Conservation (phyloP, 345 rosid species). For the Cardiospermum halicacabum region DNA sequence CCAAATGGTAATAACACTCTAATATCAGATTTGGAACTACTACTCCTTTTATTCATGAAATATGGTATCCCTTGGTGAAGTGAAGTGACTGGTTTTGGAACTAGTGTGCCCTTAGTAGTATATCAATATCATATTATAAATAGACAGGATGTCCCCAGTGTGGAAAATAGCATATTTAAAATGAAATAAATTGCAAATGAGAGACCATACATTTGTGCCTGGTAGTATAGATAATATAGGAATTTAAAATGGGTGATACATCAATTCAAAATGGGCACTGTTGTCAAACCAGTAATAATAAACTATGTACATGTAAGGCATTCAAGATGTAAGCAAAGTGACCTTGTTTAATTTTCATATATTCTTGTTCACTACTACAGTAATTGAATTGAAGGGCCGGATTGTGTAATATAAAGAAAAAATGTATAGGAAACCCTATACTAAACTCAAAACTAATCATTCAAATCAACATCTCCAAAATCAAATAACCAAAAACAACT, state of each 20-base stretch:
- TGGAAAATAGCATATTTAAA: not conserved
- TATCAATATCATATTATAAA: not conserved
- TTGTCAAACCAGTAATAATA: not conserved
- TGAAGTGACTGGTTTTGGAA: constrained; percentile 3
- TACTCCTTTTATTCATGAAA: not conserved
- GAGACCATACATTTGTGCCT: constrained; percentile 4
- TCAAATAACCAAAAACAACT: too few species aligned
- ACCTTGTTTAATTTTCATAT: not conserved
- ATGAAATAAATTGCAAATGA: constrained; percentile 6
- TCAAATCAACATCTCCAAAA: too few species aligned
- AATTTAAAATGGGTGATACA: not conserved
- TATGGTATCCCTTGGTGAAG: not conserved
- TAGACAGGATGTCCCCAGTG: constrained; percentile 3
- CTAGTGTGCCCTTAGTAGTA: not conserved
- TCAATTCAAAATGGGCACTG: not conserved
- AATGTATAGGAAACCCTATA: not conserved
- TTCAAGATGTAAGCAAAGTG: not conserved
- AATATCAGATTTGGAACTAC: not conserved
- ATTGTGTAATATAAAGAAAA: not conserved
- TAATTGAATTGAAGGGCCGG: not conserved
- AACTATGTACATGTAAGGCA: too few species aligned
- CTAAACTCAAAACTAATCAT: too few species aligned
- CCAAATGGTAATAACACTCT: too few species aligned
- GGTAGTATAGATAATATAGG: not conserved
- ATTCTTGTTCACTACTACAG: not conserved